Percentiles rank a stretch among this genome's conserved stretches.
Conservation (phyloP, 192 early-diverging fungal genomes). For the Coemansia sp. region DNA sequence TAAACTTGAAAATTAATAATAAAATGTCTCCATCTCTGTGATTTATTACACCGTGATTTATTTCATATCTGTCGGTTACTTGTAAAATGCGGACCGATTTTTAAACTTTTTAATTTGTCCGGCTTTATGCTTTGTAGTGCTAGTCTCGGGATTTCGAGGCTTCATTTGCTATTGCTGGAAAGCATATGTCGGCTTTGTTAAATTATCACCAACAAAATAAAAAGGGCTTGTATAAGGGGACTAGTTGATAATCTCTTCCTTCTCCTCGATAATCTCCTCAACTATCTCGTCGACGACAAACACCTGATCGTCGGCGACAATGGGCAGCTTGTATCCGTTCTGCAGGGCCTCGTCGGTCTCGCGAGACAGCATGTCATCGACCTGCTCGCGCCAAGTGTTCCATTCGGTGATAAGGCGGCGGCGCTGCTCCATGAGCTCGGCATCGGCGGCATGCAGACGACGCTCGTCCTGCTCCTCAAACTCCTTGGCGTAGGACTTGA, state of each 20-base stretch:
- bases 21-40: neutral
- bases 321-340: slow-evolving; percentile 67
- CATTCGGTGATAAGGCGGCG: slow-evolving; percentile 78
- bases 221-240: neutral
- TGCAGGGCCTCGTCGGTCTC: slow-evolving; percentile 56
- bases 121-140: too few relatives aligned
- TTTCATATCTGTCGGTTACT: too few relatives aligned
- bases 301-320: slow-evolving; percentile 83
- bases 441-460: slow-evolving; percentile 63
- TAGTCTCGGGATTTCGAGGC: too few relatives aligned
- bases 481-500: slow-evolving; percentile 79
- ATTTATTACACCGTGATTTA: neutral
- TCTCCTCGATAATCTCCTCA: slow-evolving; percentile 62
- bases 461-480: slow-evolving; percentile 91
- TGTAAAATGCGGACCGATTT: too few relatives aligned
- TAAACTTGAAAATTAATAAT: slow-evolving; percentile 4
- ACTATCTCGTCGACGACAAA: slow-evolving; percentile 86
- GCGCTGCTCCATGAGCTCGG: slow-evolving; percentile 73
- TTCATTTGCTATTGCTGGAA: too few relatives aligned
- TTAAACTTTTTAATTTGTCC: too few relatives aligned
- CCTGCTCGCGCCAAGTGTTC: slow-evolving; percentile 73
- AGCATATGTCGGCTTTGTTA: neutral
- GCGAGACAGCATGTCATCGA: slow-evolving; percentile 54
- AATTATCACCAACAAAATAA: neutral
- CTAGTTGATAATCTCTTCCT: slow-evolving; percentile 48